Evolutionary conservation across 2,329 filamentous ascomycete genomes (phyloP).

Genomic region (Alternaria conjuncta): DNA sequence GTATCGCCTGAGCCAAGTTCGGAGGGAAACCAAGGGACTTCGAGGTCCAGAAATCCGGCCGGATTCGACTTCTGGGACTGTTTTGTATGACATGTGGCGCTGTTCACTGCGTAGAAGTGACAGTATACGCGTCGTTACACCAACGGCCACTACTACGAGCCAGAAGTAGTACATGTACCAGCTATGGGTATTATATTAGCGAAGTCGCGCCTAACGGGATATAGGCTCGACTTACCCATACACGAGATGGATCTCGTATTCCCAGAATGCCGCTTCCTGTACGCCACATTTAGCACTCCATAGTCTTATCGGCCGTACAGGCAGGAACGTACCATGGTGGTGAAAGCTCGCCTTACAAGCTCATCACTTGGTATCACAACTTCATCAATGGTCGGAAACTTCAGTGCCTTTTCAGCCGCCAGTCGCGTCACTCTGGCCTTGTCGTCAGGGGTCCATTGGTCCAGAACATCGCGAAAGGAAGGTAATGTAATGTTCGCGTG

Average conservation of each 20-base stretch:
- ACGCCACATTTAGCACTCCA: not conserved
- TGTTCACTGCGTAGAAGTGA: conserved; percentile 19
- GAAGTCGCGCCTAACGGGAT: not conserved
- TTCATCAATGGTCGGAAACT: conserved; percentile 20
- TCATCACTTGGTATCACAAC: conserved; percentile 28
- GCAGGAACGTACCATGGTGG: conserved; percentile 33
- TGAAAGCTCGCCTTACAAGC: conserved; percentile 36
- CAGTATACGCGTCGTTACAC: conserved; percentile 29
- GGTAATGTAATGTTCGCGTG: conserved; percentile 32
- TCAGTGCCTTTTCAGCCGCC: conserved; percentile 27
- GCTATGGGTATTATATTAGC: conserved; percentile 11
- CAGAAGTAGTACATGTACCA: conserved; percentile 45
- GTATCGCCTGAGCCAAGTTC: conserved; percentile 35
- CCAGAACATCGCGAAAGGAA: conserved; percentile 32
- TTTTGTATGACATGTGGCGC: conserved; percentile 10
- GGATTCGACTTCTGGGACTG: not conserved
- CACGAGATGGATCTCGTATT: conserved; percentile 36
- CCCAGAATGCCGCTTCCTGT: conserved; percentile 36
- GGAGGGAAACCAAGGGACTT: conserved; percentile 1
- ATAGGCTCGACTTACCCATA: conserved; percentile 31
- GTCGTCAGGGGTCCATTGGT: conserved; percentile 27
- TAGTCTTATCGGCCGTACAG: not conserved
- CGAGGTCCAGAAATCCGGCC: not conserved
- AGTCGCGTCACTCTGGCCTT: conserved; percentile 22
- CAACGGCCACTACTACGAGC: conserved; percentile 33